Evolutionary conservation across 352 stramenopile genomes (phyloP), one percentile per base, ranked within the genome.

Genomic region (Blastocystis hominis): DNA sequence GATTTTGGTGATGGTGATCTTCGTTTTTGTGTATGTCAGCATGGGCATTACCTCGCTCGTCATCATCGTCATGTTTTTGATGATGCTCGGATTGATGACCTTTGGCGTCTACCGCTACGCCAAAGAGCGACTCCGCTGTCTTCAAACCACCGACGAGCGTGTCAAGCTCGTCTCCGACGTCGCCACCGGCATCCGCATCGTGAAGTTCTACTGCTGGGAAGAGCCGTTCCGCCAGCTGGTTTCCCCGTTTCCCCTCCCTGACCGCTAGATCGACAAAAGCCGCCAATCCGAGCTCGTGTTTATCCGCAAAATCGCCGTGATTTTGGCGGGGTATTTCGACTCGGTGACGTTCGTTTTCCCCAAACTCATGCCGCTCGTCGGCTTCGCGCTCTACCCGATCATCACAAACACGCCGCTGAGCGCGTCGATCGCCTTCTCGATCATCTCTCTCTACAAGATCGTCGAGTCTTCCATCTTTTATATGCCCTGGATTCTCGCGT

Each of bases 181-280:
- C 61, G 91, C 94, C 40, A 90, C 89, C 34, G 91, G 91, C 42
- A 97, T 97, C 89, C 92, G 94, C 66, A 95, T 96, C 75, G 94
- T 98, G 89, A 98, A 98, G 89, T 93, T 97, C 70, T 95, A 64
- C 34, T 93, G 94, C 7, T 97, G 93, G 94, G 93, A 97, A 89
- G 81, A 89, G 64, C 93, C 94, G 44, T 96, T 97, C 89, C 50
- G 50, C 50, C 10, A 59, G n/a, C 50, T 59, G 10, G 50, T 59
- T 59, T 13, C 50, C 50, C 13, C 50, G 50, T 1, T 59, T 20
- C 10, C 68, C 10, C 9, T 3, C 9, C 2, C 50, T 34, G 91
- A 91, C 3, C 92, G 92, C 20, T 92, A 95, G 88, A 92, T 97
- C 38, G 90, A 92, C 30, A 40, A 88, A 9, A 54, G 93, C 3